Conservation (phyloP, 441 rosid genomes). For the Cnidoscolus chayamansa region DNA sequence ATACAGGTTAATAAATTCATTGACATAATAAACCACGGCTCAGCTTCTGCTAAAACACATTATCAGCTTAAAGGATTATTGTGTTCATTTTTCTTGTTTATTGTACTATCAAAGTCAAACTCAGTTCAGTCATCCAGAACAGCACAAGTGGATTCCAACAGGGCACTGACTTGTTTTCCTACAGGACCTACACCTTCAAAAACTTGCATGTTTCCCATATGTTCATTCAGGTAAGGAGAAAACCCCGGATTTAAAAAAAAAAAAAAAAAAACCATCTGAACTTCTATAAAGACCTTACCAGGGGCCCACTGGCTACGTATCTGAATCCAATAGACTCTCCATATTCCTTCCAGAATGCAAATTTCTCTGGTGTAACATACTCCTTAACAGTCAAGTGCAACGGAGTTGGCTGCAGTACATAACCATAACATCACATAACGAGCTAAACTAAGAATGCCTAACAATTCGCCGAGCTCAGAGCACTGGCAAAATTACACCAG, state of each 20-base stretch:
- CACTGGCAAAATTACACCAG: neutral
- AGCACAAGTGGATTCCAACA: neutral
- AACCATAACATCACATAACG: neutral
- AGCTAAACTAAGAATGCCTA: neutral
- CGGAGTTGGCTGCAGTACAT: constrained; percentile 81
- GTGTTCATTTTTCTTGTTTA: neutral
- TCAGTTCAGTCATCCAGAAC: neutral
- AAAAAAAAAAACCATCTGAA: neutral
- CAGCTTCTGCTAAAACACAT: neutral
- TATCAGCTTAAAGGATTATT: neutral
- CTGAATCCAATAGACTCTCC: constrained; percentile 96
- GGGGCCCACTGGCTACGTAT: constrained; percentile 92
- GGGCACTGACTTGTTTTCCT: neutral
- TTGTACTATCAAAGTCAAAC: neutral
- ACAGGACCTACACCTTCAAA: neutral
- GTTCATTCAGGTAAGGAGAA: constrained; percentile 1
- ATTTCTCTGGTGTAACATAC: constrained; percentile 87
- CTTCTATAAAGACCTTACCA: constrained; percentile 47
- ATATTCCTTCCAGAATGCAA: constrained; percentile 84
- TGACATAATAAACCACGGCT: neutral
- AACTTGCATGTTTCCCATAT: neutral
- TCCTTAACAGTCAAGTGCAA: constrained; percentile 94
- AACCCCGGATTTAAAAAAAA: neutral
- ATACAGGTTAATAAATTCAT: neutral
- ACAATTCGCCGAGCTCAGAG: constrained; percentile 7